Percentiles rank a stretch among this genome's conserved stretches.
Evolutionary conservation across 768 basidiomycete genomes (phyloP).

Genomic region (Gelatoporia subvermispora): DNA sequence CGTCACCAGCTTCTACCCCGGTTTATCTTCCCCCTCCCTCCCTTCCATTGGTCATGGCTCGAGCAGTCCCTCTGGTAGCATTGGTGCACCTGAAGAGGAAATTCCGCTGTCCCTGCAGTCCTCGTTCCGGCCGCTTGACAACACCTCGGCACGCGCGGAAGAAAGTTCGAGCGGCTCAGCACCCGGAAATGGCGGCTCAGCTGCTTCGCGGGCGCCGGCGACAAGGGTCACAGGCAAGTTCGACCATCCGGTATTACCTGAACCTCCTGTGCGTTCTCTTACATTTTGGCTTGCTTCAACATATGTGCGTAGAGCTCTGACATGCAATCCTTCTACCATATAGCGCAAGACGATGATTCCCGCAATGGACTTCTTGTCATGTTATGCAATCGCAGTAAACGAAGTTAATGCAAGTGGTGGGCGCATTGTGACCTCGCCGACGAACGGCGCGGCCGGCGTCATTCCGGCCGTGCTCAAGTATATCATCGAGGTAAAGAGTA

Average conservation of each 20-base stretch:
- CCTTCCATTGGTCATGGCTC: slow-evolving; percentile 29
- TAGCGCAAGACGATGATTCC: slow-evolving; percentile 85
- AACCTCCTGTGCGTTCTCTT: slow-evolving; percentile 64
- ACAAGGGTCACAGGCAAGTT: slow-evolving; percentile 66
- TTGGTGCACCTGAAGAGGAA: slow-evolving; percentile 16
- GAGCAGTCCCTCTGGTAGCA: slow-evolving; percentile 14
- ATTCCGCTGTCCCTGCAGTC: background rate
- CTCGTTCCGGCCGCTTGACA: background rate
- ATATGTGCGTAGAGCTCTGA: background rate
- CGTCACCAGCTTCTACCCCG: slow-evolving; percentile 44
- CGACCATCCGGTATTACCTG: slow-evolving; percentile 73
- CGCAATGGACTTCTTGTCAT: slow-evolving; percentile 88
- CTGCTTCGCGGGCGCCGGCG: slow-evolving; percentile 19
- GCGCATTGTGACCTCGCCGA: slow-evolving; percentile 91
- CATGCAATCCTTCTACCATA: background rate
- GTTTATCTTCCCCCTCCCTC: slow-evolving; percentile 33
- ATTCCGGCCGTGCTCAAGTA: slow-evolving; percentile 93
- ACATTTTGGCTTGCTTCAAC: background rate
- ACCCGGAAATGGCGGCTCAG: background rate
- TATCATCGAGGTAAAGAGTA: slow-evolving; percentile 59
- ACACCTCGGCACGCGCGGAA: background rate
- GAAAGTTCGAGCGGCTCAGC: background rate
- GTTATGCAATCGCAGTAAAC: slow-evolving; percentile 93
- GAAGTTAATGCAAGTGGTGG: slow-evolving; percentile 94
- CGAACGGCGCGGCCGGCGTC: slow-evolving; percentile 90